Evolutionary conservation across 2,329 filamentous ascomycete genomes (phyloP), one percentile per base, ranked within the genome.

Genomic region (Clarireedia sp.): DNA sequence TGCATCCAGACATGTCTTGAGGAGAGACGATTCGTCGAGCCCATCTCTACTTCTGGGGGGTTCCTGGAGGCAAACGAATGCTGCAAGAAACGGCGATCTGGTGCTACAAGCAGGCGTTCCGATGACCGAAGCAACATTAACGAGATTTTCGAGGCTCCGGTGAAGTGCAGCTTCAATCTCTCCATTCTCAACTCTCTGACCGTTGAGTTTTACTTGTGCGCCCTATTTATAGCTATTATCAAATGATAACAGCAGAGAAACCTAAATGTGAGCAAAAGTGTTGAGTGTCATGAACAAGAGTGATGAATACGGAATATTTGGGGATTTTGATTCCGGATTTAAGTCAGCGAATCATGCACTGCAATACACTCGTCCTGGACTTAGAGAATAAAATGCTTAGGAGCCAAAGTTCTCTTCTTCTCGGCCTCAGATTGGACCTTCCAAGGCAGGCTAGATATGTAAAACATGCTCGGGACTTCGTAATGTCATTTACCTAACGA

Each of bases 131-230:
- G 29, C 51, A 1, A 53, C 14, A 46, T 53, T 29, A 17, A 47
- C 21, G 19, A 43, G 3, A 3, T 51, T 33, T 12, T 51, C 41
- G 16, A 53, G 41, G 46, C 26, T 5, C 37, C 26, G 16, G 23
- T 55, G 26, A 7, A 62, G 33, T 53, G 63, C 55, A 44, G 55
- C 44, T 75, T 62, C 60, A 26, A 86, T 83, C 66, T 86, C 83
- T 16, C 77, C 78, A 57, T 85, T 79, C 62, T 86, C 83, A 8
- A 86, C 72, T 41, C 83, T 72, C 63, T 86, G 82, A 0, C 82
- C 82, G 9, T 78, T 74, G 26, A 87, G 71, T 68, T 88, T 87
- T 55, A 85, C 78, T 66, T 84, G 83, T 36, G 51, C 26, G 19
- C 51, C 51, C 51, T 53, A 24, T 3, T 7, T n/a, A n/a, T n/a